Percentiles rank a stretch among this genome's conserved stretches.
These are phyloP conservation scores for Filobasidium wieringae DNA, from an alignment of 768 basidiomycete genomes.

Conservation along the genomic window DNA sequence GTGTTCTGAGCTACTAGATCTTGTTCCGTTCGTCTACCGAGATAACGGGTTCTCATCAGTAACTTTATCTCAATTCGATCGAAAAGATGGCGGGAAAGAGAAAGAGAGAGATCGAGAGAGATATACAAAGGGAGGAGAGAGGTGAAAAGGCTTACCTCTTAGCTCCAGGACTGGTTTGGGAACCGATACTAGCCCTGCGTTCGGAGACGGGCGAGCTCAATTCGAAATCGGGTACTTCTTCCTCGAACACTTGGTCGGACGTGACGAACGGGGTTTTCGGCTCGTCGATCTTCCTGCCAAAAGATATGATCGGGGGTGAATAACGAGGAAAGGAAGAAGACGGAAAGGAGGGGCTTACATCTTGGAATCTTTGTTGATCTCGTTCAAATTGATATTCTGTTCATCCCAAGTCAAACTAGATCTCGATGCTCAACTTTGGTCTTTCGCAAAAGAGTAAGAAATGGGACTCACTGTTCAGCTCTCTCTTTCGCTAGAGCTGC, in stretches of 20 bases:
- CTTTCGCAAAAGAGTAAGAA: neutral
- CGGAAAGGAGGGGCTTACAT: constrained; percentile 45
- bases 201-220: constrained; percentile 43
- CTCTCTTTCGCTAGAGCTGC: too few relatives aligned
- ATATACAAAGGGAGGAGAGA: neutral
- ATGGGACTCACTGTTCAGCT: constrained; percentile 5
- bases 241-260: constrained; percentile 10
- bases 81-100: constrained; percentile 16
- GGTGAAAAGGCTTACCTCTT: constrained; percentile 42
- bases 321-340: neutral
- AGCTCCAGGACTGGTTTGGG: constrained; percentile 14
- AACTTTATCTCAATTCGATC: neutral
- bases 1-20: constrained; percentile 15
- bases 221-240: constrained; percentile 74
- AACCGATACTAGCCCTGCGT: neutral
- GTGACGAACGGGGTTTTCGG: constrained; percentile 94
- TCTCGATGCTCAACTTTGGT: neutral
- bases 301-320: neutral
- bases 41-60: neutral
- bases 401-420: constrained; percentile 89
- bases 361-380: constrained; percentile 84
- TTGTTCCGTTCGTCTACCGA: constrained; percentile 1
- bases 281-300: constrained; percentile 70
- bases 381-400: constrained; percentile 79
- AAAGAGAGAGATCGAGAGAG: too few relatives aligned